phyloP scores from a whole-genome alignment of 371 early-diverging fungal species.

The Astathelohania contejeani region DNA sequence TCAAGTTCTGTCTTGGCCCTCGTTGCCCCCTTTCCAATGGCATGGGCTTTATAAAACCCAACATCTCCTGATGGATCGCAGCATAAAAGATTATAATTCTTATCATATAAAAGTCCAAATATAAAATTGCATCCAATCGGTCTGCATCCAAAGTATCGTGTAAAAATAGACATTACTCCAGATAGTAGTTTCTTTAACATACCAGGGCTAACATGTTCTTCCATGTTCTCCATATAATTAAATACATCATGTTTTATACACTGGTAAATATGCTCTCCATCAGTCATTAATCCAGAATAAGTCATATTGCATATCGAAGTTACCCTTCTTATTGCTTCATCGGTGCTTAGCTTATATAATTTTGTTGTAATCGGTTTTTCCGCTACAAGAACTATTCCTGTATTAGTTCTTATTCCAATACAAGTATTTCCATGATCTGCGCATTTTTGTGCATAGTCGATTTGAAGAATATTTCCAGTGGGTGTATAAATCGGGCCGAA shows the following conservation, averaged over 20 bases:
- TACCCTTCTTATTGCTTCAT: conserved; percentile 36
- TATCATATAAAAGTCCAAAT: conserved; percentile 19
- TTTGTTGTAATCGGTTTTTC: conserved; percentile 44
- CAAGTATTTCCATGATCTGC: conserved; percentile 45
- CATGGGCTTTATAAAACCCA: conserved; percentile 32
- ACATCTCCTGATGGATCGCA: conserved; percentile 40
- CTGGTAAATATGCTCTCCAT: conserved; percentile 16
- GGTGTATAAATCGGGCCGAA: conserved; percentile 46
- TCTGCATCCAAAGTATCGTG: conserved; percentile 26
- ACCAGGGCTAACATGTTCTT: conserved; percentile 13
- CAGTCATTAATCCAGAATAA: conserved; percentile 44
- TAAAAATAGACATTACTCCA: conserved; percentile 31
- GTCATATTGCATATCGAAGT: conserved; percentile 27
- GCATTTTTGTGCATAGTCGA: conserved; percentile 50
- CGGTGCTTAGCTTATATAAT: conserved; percentile 18
- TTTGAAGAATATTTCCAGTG: conserved; percentile 51
- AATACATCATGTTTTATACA: conserved; percentile 12
- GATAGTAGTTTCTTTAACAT: conserved; percentile 20
- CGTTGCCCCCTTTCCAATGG: conserved; percentile 44
- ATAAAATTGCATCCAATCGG: conserved; percentile 49
- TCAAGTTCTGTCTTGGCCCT: conserved; percentile 52
- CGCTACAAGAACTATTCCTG: conserved; percentile 45
- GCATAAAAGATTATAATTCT: conserved; percentile 21
- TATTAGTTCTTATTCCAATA: conserved; percentile 42
- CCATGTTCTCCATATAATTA: conserved; percentile 9